Base-by-base conservation (phyloP, 352 stramenopile genomes). In the Peronospora belbahrii region DNA sequence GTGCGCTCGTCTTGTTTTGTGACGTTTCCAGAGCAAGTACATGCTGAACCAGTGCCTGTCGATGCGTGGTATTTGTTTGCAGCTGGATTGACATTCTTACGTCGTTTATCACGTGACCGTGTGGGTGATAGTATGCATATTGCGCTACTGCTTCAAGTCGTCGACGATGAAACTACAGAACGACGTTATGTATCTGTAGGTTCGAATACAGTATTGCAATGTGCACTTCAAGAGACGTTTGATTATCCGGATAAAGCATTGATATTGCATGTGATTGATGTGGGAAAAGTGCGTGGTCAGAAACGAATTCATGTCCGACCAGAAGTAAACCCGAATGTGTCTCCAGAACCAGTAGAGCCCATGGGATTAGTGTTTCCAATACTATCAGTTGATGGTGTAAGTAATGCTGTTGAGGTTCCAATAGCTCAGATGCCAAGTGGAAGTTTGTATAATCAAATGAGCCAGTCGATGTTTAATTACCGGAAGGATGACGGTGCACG, bases 21-120 rank as follows among this genome's bases (percentile, higher is more conserved):
- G 52, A 91, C 80, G 54, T 91, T 91, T 51, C 80, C 80, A 0
- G 77, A 85, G 49, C 70, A 76, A 37, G 62, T 70, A 8, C 48
- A 59, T 28, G 73, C 81, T 0, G 80, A 91, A 48, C 80, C 80
- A 11, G 72, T 91, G 37, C 76, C 80, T n/a, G 73, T 88, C 31
- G 80, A 91, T 55, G 80, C 74, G 22, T 88, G 80, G 76, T 91
- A 88, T 48, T 58, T 91, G 4, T 70, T 82, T 38, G 80, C 76
- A 1, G 74, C 82, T 25, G 80, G 80, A 2, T 55, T 77, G 30
- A 81, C 69, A 34, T 91, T 88, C 51, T 46, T 91, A 40, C 70
- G 75, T 35, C 76, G 73, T 5, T 42, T 91, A 20, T 70, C 74
- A 36, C 72, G 76, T 18, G 80, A 91, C 47, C 77, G 80, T 24